A percentile compares a stretch with the other conserved stretches of the same genome.
phyloP scores from a whole-genome alignment of 2,329 filamentous ascomycete species.

The Xylariaceae sp. region DNA sequence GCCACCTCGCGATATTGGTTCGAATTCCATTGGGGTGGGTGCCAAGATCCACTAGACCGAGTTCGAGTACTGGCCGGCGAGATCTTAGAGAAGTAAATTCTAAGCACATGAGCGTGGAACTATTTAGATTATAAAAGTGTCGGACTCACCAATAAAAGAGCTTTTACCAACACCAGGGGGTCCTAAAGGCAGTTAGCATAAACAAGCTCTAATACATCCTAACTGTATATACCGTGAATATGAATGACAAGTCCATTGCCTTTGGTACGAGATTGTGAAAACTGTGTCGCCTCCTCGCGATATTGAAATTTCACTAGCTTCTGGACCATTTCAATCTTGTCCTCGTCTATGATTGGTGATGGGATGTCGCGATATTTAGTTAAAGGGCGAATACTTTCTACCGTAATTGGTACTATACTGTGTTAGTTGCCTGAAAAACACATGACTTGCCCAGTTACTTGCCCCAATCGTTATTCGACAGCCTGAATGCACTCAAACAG shows the following conservation, averaged over 20 bases:
- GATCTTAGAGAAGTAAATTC: not conserved
- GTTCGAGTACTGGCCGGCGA: not conserved
- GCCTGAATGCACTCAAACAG: constrained; percentile 3
- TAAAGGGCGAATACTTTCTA: constrained; percentile 4
- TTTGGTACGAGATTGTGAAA: not conserved
- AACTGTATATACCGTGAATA: constrained; percentile 1
- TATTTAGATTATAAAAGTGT: not conserved
- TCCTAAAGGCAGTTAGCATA: not conserved
- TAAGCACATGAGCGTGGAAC: not conserved
- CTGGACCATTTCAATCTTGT: not conserved
- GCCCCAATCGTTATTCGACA: not conserved
- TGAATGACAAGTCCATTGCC: not conserved
- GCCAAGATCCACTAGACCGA: not conserved
- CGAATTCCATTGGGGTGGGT: too few species aligned
- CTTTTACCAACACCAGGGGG: constrained; percentile 5
- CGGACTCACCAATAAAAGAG: not conserved
- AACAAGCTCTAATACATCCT: not conserved
- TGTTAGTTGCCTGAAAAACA: not conserved
- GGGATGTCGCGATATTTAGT: not conserved
- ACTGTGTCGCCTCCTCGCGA: not conserved
- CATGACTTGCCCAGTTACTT: not conserved
- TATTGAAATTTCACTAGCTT: not conserved
- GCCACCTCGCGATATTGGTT: not conserved
- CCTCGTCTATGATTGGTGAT: not conserved
- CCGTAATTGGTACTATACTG: not conserved